Percentiles rank a stretch among this genome's conserved stretches.
These are phyloP conservation scores for Euphorbia tirucalli DNA, from an alignment of 345 rosid species.

Conservation along the genomic window DNA sequence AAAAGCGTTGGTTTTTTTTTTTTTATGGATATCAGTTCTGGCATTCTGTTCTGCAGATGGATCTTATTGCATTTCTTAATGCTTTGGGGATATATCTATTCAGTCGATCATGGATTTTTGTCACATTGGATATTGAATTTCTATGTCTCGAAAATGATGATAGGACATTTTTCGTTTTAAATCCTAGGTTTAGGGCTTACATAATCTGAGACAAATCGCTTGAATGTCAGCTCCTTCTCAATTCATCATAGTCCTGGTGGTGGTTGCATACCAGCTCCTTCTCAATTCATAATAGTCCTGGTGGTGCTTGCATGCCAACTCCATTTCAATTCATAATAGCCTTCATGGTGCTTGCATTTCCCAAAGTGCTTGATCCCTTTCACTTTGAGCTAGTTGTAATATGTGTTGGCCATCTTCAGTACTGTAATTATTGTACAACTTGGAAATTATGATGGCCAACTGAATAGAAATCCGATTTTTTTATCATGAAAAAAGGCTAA, in stretches of 20 bases:
- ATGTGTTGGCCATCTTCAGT: conserved; percentile 1
- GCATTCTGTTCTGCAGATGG: too few relatives aligned
- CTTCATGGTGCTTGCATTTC: background rate
- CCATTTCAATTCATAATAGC: background rate
- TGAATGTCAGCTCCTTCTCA: too few relatives aligned
- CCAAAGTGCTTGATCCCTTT: too few relatives aligned
- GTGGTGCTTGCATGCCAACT: background rate
- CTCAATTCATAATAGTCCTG: too few relatives aligned
- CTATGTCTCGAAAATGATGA: too few relatives aligned
- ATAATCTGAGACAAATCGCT: too few relatives aligned
- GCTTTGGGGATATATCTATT: background rate
- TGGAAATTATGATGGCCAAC: background rate
- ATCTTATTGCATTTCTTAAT: background rate
- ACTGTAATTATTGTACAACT: background rate
- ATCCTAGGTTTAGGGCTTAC: background rate
- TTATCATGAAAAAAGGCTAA: too few relatives aligned
- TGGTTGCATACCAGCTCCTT: too few relatives aligned
- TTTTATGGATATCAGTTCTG: background rate
- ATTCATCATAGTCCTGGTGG: background rate
- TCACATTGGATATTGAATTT: background rate
- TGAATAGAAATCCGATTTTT: background rate
- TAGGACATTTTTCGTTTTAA: background rate
- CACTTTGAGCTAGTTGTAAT: background rate
- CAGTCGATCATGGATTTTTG: background rate
- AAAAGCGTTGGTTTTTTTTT: background rate